Percentiles rank a stretch among this genome's conserved stretches.
These are phyloP conservation scores for Rutstroemia sp. DNA, from an alignment of 2,329 filamentous ascomycete genomes.

Conservation along the genomic window DNA sequence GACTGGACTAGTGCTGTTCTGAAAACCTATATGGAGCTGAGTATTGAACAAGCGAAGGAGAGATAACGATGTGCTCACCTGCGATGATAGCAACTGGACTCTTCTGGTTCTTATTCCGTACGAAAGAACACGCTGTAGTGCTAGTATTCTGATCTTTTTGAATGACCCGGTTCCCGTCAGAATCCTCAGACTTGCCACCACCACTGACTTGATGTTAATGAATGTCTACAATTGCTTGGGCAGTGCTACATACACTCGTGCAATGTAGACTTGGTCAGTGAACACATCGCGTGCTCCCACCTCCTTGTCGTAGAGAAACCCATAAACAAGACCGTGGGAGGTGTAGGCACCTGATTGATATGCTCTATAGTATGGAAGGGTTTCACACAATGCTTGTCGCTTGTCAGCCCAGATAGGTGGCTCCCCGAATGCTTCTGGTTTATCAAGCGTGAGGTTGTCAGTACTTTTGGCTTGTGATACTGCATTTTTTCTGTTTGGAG, in stretches of 20 bases:
- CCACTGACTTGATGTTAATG: slow-evolving; percentile 35
- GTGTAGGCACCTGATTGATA: slow-evolving; percentile 54
- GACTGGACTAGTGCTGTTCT: slow-evolving; percentile 41
- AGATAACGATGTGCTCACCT: slow-evolving; percentile 33
- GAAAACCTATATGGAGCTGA: slow-evolving; percentile 36
- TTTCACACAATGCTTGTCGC: slow-evolving; percentile 55
- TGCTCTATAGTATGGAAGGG: slow-evolving; percentile 53
- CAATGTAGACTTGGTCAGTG: slow-evolving; percentile 54
- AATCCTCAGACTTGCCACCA: slow-evolving; percentile 43
- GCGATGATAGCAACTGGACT: slow-evolving; percentile 49
- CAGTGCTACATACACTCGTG: slow-evolving; percentile 43
- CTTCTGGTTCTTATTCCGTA: slow-evolving; percentile 33
- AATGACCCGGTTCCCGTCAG: slow-evolving; percentile 38
- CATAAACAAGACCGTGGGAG: slow-evolving; percentile 40
- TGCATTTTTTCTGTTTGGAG: too few relatives aligned
- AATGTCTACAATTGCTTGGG: neutral
- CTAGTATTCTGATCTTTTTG: slow-evolving; percentile 38
- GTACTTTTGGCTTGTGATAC: too few relatives aligned
- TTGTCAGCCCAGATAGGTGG: slow-evolving; percentile 50
- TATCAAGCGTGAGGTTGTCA: slow-evolving; percentile 9
- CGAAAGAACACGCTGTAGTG: slow-evolving; percentile 33
- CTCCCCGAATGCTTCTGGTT: slow-evolving; percentile 19
- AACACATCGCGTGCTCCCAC: slow-evolving; percentile 49
- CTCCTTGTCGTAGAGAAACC: slow-evolving; percentile 52
- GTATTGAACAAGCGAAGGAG: neutral